Evolutionary conservation across 331 rosid genomes (phyloP).

Genomic region (Arachis monticola): DNA sequence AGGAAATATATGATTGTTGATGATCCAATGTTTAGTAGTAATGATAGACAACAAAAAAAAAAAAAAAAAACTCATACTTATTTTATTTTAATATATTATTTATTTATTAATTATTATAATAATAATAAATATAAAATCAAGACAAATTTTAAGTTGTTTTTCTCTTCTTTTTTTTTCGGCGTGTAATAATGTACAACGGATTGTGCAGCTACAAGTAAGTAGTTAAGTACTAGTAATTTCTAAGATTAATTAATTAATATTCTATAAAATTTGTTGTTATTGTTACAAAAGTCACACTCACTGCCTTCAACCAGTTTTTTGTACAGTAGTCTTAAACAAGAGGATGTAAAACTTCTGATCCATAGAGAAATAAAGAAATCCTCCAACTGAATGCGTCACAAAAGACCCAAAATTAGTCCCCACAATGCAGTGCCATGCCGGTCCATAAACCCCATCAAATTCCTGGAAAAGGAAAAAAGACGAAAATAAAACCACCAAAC

Average conservation of each 20-base stretch:
- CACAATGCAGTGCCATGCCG: constrained; percentile 98
- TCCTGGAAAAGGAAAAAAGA: constrained; percentile 55
- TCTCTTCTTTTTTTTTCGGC: neutral
- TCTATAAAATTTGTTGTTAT: constrained; percentile 39
- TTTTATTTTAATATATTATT: too few relatives aligned
- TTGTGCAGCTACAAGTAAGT: neutral
- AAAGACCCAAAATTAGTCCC: constrained; percentile 98
- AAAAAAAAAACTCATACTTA: too few relatives aligned
- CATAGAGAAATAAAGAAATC: constrained; percentile 91
- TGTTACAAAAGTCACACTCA: constrained; percentile 24
- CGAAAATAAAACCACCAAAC: constrained; percentile 42
- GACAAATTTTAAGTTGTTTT: too few relatives aligned
- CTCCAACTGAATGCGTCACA: constrained; percentile 95
- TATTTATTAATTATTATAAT: too few relatives aligned
- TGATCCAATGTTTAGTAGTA: neutral
- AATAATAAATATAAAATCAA: too few relatives aligned
- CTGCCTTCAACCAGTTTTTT: constrained; percentile 57
- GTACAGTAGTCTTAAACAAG: constrained; percentile 83
- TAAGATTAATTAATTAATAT: neutral
- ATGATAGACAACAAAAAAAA: too few relatives aligned
- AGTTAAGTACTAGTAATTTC: neutral
- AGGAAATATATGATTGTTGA: neutral
- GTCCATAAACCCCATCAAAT: constrained; percentile 94
- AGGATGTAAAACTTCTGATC: constrained; percentile 83
- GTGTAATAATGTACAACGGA: constrained; percentile 33